Percentiles rank a stretch among this genome's conserved stretches.
Conservation (phyloP, 1,284 basidiomycete species). For the Ceratorhiza oryzae-sativae region DNA sequence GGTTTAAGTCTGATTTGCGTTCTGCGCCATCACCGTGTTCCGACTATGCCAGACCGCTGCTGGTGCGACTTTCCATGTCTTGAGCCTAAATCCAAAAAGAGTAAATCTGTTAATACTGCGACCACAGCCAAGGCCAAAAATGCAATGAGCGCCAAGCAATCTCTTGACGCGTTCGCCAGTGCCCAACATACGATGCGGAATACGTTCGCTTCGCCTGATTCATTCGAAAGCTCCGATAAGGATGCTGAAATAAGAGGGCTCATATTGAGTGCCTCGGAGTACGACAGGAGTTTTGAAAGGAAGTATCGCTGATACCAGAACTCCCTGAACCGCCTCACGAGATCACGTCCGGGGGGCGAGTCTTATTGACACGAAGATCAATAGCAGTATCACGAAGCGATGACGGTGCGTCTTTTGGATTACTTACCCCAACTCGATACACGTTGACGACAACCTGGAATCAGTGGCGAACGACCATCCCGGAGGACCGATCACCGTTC, state of each 20-base stretch:
- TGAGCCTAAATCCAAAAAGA: neutral
- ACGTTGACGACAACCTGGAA: too few species aligned
- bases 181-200: neutral
- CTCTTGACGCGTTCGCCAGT: neutral
- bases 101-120: neutral
- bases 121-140: neutral
- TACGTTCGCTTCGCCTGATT: neutral
- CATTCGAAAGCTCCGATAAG: neutral
- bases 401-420: slow-evolving; percentile 58
- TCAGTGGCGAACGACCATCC: slow-evolving; percentile 65
- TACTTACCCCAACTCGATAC: too few species aligned
- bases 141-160: neutral
- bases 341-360: too few species aligned
- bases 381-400: slow-evolving; percentile 64
- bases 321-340: too few species aligned
- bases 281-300: slow-evolving; percentile 58
- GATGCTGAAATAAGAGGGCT: neutral
- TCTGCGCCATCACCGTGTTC: neutral
- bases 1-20: neutral
- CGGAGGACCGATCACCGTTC: slow-evolving; percentile 59
- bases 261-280: slow-evolving; percentile 52
- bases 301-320: slow-evolving; percentile 43
- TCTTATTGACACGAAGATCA: slow-evolving; percentile 56
- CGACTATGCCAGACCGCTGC: neutral
- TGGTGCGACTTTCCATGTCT: neutral